Base-by-base conservation (phyloP, 1,139 yeast species). In the Kodamaea suecica region DNA sequence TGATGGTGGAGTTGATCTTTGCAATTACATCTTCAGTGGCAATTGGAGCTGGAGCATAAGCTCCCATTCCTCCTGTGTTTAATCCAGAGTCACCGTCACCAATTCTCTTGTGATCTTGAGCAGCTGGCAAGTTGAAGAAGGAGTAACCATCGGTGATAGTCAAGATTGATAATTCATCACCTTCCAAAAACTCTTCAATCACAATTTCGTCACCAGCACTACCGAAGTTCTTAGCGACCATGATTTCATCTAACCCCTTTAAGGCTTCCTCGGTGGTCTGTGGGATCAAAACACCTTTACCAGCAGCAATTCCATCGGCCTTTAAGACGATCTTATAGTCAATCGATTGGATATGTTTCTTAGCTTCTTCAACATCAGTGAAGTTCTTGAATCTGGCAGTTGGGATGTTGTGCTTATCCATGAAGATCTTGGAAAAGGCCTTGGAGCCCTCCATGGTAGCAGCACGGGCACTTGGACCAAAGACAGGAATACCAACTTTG, bases 61-160 rank as follows among this genome's bases (percentile, higher is more conserved):
- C 95, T 44, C 99, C 99, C 99, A 94, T 94, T 45, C 99, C 99
- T 47, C 99, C 99, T 34, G 98, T 94, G 67, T 94, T 94, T 46
- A 90, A 73, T 24, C 99, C 99, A 33, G 79, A 69, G 59, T 94
- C 99, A 41, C 90, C 92, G 52, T 94, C 88, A 38, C 95, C 95
- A 50, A 84, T 76, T 61, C 98, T 82, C 69, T 94, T 94, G 65
- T 94, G 98, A 58, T 94, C 99, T 65, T 94, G 98, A 21, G 98
- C 97, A 27, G 97, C 87, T 26, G 99, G 99, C 41, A 94, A 75
- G 57, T 87, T 92, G 59, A 80, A 78, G 55, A 82, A 82, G 9
- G 95, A 79, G 69, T 94, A 92, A 35, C 98, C 99, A 59, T 94
- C 99, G 49, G 92, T 80, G 48, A 94, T 72, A 33, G 98, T 90